A percentile compares a stretch with the other conserved stretches of the same genome.
Evolutionary conservation across 1,139 yeast genomes (phyloP).

Genomic region (Pichia cactophila): DNA sequence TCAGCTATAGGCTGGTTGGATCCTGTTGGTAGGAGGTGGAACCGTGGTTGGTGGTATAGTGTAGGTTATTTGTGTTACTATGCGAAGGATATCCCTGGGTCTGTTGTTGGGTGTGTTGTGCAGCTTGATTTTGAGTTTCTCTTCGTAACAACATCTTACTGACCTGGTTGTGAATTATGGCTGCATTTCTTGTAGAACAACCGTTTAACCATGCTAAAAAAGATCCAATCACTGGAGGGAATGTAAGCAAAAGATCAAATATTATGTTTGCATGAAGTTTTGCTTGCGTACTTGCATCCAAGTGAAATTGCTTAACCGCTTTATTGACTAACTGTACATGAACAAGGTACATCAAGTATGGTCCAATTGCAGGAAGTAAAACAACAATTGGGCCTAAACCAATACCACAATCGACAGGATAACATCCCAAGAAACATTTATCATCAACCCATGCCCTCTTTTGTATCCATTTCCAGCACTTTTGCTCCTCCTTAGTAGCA

Average conservation of each 20-base stretch:
- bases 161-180: slow-evolving; percentile 51
- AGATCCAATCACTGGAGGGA: slow-evolving; percentile 75
- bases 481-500: slow-evolving; percentile 54
- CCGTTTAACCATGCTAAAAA: slow-evolving; percentile 73
- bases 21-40: no score
- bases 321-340: slow-evolving; percentile 58
- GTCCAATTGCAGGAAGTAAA: slow-evolving; percentile 73
- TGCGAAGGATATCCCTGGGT: no score
- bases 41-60: no score
- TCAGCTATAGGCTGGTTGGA: no score
- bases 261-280: slow-evolving; percentile 69
- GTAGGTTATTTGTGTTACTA: no score
- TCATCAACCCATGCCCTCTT: slow-evolving; percentile 81
- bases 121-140: slow-evolving; percentile 1
- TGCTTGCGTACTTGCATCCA: slow-evolving; percentile 56
- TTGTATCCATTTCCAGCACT: slow-evolving; percentile 66
- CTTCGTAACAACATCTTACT: slow-evolving; percentile 34
- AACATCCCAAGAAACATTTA: slow-evolving; percentile 69
- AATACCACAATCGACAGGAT: slow-evolving; percentile 68
- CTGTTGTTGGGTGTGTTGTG: not conserved
- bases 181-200: slow-evolving; percentile 87
- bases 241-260: slow-evolving; percentile 62
- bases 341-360: slow-evolving; percentile 67
- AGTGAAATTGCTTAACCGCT: slow-evolving; percentile 47
- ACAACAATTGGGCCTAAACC: slow-evolving; percentile 70